Percentiles rank a stretch among this genome's conserved stretches.
Conservation (phyloP, 108 stramenopile species). For the Stephanodiscus triporus region DNA sequence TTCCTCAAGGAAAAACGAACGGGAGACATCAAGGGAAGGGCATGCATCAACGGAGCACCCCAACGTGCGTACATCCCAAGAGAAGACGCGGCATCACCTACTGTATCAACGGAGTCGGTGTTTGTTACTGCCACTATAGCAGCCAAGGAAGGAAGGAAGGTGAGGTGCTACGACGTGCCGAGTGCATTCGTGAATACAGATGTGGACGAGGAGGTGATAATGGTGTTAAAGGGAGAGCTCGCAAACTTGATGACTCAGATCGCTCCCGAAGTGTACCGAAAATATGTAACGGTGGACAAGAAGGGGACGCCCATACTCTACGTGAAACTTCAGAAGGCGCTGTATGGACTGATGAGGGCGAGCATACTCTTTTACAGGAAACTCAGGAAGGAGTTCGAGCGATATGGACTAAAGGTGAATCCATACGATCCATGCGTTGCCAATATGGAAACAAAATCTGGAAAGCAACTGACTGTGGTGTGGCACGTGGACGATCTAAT, state of each 20-base stretch:
- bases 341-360: slow-evolving; percentile 18
- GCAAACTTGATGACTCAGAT: slow-evolving; percentile 30
- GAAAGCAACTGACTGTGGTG: slow-evolving; percentile 40
- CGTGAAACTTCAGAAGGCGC: slow-evolving; percentile 32
- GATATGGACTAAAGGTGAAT: not conserved
- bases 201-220: slow-evolving; percentile 30
- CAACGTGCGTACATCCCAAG: too few relatives aligned
- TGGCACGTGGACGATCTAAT: slow-evolving; percentile 60
- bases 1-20: too few relatives aligned
- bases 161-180: slow-evolving; percentile 50
- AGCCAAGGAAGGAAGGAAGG: slow-evolving; percentile 46
- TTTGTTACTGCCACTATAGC: slow-evolving; percentile 36
- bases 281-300: slow-evolving; percentile 14
- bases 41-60: too few relatives aligned
- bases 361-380: not conserved
- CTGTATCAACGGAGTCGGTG: slow-evolving; percentile 32
- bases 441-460: not conserved
- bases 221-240: slow-evolving; percentile 23
- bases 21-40: too few relatives aligned
- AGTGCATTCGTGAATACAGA: slow-evolving; percentile 57
- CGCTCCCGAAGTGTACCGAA: slow-evolving; percentile 18
- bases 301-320: too few relatives aligned
- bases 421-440: slow-evolving; percentile 33
- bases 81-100: slow-evolving; percentile 27
- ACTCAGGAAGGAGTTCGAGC: too few relatives aligned